Evolutionary conservation across 2,329 filamentous ascomycete species (phyloP).

Genomic region (Cucurbitaria berberidis): DNA sequence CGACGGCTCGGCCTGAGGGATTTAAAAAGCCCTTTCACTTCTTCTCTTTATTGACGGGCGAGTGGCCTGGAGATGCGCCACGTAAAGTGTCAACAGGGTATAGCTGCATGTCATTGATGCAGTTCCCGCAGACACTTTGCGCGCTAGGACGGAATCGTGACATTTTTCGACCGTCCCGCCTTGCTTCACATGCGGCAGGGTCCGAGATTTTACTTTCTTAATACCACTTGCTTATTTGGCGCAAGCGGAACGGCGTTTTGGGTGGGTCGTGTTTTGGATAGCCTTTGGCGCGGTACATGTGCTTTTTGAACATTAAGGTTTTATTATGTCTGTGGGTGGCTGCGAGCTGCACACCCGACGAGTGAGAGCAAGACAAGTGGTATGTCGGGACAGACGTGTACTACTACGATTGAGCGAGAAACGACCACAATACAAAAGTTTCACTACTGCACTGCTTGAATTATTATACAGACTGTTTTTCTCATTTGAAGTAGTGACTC

Average conservation of each 20-base stretch:
- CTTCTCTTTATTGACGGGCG: constrained; percentile 13
- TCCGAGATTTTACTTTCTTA: constrained; percentile 5
- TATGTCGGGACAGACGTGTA: constrained; percentile 13
- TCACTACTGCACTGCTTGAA: too few relatives aligned
- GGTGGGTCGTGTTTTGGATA: constrained; percentile 6
- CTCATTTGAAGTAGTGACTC: background rate
- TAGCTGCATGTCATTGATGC: constrained; percentile 12
- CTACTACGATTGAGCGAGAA: constrained; percentile 16
- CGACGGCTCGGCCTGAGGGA: background rate
- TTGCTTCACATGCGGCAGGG: constrained; percentile 2
- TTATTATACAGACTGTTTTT: background rate
- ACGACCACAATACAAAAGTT: constrained; percentile 6
- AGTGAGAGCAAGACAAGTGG: constrained; percentile 9
- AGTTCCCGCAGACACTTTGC: constrained; percentile 1
- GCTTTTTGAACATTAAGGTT: constrained; percentile 9
- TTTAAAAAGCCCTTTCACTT: constrained; percentile 23
- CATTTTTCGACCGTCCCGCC: background rate
- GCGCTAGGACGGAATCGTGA: background rate
- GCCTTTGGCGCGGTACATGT: constrained; percentile 5
- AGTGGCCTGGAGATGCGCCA: constrained; percentile 39
- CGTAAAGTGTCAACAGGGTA: constrained; percentile 21
- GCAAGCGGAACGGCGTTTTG: background rate
- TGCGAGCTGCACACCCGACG: constrained; percentile 13
- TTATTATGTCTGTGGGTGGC: constrained; percentile 23
- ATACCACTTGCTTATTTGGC: constrained; percentile 5